Evolutionary conservation across 2,329 filamentous ascomycete species (phyloP), one percentile per base, ranked within the genome.

Genomic region (Alternaria atra): DNA sequence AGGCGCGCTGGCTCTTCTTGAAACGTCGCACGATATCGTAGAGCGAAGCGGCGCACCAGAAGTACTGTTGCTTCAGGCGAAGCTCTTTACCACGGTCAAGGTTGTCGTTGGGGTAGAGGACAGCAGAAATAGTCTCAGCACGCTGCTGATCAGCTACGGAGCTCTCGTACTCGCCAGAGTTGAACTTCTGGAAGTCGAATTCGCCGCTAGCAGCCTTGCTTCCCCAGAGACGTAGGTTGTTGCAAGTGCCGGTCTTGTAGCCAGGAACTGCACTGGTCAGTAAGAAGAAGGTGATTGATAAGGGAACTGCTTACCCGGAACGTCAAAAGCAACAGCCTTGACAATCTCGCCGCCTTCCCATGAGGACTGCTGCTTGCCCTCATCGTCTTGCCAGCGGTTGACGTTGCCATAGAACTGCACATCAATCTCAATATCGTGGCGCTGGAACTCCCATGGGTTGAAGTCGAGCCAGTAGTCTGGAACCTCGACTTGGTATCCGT

Each of bases 131-230:
- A 56, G 94, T 98, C 84, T 99, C 95, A n/a, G 95, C 95, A 59
- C 92, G 91, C 84, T 99, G 95, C 81, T 98, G 93, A 70, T 99
- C 95, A n/a, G 91, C 92, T 39, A 99, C 95, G 12, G 95, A 96
- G 82, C 92, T 95, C 82, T 99, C 95, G 77, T 99, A 99, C 72
- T 99, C 94, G 65, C 95, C 95, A 61, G 86, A 95, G 82, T 99
- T 99, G 89, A 99, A 99, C 79, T 98, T 98, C 76, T 97, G 94
- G 82, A 99, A 99, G 82, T 99, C 94, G 67, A 99, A 99, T 80
- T 99, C 95, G 67, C 95, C 95, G 71, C 92, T 94, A 46, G 94
- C 94, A 43, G 95, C 94, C 82, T 97, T 97, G 84, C 93, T 97
- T 44, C 93, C 97, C 95, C 95, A 99, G 39, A 99, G 85, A 62